Evolutionary conservation across 768 basidiomycete species (phyloP).

Genomic region (Trametes elegans): DNA sequence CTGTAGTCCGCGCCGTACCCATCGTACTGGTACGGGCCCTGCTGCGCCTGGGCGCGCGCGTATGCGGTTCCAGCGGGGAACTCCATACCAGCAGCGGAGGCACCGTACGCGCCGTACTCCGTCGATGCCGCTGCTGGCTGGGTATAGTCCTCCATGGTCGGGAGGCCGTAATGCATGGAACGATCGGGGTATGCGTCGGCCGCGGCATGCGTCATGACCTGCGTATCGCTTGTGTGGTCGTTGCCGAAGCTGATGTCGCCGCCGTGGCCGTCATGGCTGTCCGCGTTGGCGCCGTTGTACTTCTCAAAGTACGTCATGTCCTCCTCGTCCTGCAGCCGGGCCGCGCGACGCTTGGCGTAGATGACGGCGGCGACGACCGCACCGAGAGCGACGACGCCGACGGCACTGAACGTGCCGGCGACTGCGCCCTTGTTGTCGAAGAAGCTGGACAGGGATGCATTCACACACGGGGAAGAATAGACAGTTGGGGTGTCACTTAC

Average conservation of each 20-base stretch:
- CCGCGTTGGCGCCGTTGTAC: conserved; percentile 17
- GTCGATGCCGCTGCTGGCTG: conserved; percentile 24
- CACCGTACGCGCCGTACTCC: conserved; percentile 14
- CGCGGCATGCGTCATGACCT: conserved; percentile 18
- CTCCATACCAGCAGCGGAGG: conserved; percentile 16
- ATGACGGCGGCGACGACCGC: conserved; percentile 31
- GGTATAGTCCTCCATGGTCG: conserved; percentile 20
- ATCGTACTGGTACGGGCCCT: conserved; percentile 26
- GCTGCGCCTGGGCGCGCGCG: conserved; percentile 22
- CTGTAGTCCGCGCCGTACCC: conserved; percentile 17
- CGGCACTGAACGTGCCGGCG: conserved; percentile 43
- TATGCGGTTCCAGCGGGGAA: conserved; percentile 31
- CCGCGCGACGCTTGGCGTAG: conserved; percentile 32
- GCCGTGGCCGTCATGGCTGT: conserved; percentile 1
- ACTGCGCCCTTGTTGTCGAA: conserved; percentile 46
- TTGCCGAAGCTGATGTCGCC: conserved; percentile 10
- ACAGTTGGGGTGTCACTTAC: conserved; percentile 2
- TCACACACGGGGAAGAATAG: not conserved
- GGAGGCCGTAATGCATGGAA: conserved; percentile 27
- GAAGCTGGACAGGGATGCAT: conserved; percentile 36
- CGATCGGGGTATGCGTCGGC: conserved; percentile 29
- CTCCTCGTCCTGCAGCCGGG: conserved; percentile 27
- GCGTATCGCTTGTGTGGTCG: conserved; percentile 7
- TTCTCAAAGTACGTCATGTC: conserved; percentile 32
- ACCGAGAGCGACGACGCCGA: conserved; percentile 37